Base-by-base conservation (phyloP, 371 early-diverging fungal genomes). In the Phascolomyces articulosus region DNA sequence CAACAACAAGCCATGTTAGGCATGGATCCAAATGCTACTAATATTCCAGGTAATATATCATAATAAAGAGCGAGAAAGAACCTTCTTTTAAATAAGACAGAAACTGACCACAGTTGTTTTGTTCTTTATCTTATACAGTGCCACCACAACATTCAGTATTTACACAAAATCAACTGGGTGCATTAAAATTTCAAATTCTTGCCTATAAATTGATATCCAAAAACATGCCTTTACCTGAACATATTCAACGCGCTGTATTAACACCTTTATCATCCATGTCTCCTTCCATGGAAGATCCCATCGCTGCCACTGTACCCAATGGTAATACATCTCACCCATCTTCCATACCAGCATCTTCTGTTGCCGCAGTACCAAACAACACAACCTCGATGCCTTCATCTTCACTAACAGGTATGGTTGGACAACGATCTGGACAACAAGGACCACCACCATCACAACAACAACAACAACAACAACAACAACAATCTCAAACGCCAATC, bases 161-260 rank as follows among this genome's bases (percentile, higher is more conserved):
- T 63, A 75, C 89, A 18, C 73, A 76, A 56, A 81, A 82, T n/a
- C 93, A 95, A 65, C 59, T 91, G 20, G 77, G 80, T 21, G 81
- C 85, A 16, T 81, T 95, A 44, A 88, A 89, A 59, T 81, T 80
- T 65, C 97, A 96, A 64, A 93, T 95, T 48, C 74, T 86, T 27
- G 92, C 94, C 41, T 96, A 87, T 76, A 90, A 91, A 54, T 75
- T 90, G 20, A 88, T 95, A 38, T 85, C 93, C n/a, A 84, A 86
- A 66, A 94, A 92, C 70, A 73, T 91, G 80, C 87, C 90, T 13
- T 73, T 96, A 18, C 94, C 96, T 23, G 76, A 85, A 11, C 73
- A 84, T 60, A 69, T 95, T 34, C 91, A 89, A 70, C 82, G 88
- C 69, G 84, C 85, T 40, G 84, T 94, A 10, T 26, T 55, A 54